These are phyloP conservation scores for Russula sp. DNA, from an alignment of 768 basidiomycete species.

Conservation along the genomic window DNA sequence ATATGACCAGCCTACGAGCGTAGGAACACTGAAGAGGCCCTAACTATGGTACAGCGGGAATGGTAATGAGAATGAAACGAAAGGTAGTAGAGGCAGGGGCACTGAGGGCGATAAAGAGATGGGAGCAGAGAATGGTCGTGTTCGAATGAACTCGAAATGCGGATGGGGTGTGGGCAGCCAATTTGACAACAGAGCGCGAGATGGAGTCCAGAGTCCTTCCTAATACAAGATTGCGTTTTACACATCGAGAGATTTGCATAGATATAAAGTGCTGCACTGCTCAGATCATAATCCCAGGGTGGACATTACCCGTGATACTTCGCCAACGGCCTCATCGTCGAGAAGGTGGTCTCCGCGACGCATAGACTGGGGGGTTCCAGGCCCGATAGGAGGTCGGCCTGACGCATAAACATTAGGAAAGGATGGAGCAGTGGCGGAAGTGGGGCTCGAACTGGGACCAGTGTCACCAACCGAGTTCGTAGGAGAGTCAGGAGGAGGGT, in stretches of 20 bases:
- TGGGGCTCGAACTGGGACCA: conserved; percentile 73
- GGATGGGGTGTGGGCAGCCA: conserved; percentile 11
- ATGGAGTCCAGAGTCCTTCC: conserved; percentile 25
- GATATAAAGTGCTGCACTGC: conserved; percentile 9
- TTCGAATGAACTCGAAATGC: conserved; percentile 20
- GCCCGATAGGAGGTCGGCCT: conserved; percentile 31
- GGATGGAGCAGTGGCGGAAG: conserved; percentile 67
- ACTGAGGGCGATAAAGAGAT: conserved; percentile 20
- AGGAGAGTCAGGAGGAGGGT: conserved; percentile 72
- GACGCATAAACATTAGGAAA: conserved; percentile 81
- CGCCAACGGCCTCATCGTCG: conserved; percentile 58
- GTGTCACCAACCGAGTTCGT: conserved; percentile 73
- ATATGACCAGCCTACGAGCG: conserved; percentile 53
- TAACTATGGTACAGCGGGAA: conserved; percentile 34
- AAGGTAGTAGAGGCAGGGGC: not conserved
- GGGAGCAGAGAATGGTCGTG: conserved; percentile 17
- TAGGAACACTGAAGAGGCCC: conserved; percentile 39
- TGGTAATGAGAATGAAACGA: conserved; percentile 12
- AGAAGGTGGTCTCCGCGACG: conserved; percentile 30
- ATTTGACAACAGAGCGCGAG: conserved; percentile 11
- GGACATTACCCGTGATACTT: conserved; percentile 72
- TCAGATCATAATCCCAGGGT: conserved; percentile 34
- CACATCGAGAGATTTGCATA: conserved; percentile 19
- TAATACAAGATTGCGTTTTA: conserved; percentile 22
- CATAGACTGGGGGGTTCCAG: conserved; percentile 28